These are phyloP conservation scores for Datisca glomerata DNA, from an alignment of 306 rosid species.

Conservation along the genomic window DNA sequence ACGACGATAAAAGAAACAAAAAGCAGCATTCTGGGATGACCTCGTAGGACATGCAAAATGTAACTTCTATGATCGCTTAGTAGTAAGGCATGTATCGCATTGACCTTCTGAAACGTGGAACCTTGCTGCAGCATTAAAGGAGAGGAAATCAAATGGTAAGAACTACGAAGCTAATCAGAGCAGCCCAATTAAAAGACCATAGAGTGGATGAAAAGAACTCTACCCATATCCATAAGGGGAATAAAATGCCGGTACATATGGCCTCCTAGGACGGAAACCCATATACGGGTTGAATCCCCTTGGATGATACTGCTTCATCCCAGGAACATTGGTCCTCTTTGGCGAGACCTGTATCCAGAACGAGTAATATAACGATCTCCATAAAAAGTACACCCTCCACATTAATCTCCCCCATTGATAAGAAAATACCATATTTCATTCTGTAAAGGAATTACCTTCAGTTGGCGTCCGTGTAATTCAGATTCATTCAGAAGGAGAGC, in stretches of 20 bases:
- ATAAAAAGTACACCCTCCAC: no score
- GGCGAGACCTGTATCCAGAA: conserved; percentile 50
- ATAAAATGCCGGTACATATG: conserved; percentile 66
- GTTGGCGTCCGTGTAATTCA: conserved; percentile 84
- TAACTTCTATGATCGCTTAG: no score
- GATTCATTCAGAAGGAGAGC: conserved; percentile 70
- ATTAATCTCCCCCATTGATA: no score
- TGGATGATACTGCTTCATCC: conserved; percentile 82
- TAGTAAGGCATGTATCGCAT: conserved; percentile 77
- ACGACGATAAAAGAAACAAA: no score
- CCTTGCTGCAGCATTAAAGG: conserved; percentile 45
- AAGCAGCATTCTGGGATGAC: no score
- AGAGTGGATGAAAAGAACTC: no score
- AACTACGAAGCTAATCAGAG: background rate
- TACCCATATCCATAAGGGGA: conserved; percentile 90
- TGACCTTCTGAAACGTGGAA: conserved; percentile 71
- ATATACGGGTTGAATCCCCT: conserved; percentile 64
- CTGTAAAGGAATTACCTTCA: conserved; percentile 78
- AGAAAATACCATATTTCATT: no score
- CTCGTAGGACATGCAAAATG: no score
- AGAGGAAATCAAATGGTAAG: conserved; percentile 7
- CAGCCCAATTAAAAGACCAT: background rate
- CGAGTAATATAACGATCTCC: no score
- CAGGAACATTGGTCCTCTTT: conserved; percentile 94
- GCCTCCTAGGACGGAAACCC: conserved; percentile 73